Evolutionary conservation across 768 basidiomycete species (phyloP), one percentile per base, ranked within the genome.

Genomic region (Calvatia gigantea): DNA sequence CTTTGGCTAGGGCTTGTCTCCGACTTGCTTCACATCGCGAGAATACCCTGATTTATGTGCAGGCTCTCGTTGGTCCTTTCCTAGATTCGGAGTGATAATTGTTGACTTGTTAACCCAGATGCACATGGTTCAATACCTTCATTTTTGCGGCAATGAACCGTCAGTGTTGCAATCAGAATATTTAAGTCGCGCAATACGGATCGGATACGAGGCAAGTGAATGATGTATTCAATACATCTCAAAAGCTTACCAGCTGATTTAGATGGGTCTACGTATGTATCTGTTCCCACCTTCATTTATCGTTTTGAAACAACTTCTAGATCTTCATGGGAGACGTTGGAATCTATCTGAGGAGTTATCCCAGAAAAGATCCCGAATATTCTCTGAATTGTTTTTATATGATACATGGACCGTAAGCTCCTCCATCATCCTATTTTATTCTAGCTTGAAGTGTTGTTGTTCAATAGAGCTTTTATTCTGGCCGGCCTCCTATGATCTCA

Each of bases 341-440:
- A 77, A 81, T 27, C 71, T 89, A 4, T 71, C 75, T 15, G 71
- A 75, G 25, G 66, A 69, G 19, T 66, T 73, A 37, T 65, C 71
- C 15, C 72, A 82, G 56, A 71, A 75, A 52, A 80, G 87, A 15
- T 77, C 73, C 51, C 73, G 73, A 19, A 69, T 85, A 9, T 89
- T 88, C 64, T 91, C 87, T 85, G 80, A 85, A 45, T 65, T 89
- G n/a, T 88, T 85, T 62, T 60, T 73, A 23, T 64, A 80, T 27
- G 88, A 89, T 61, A 83, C 84, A 0, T 82, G 80, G 76, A 67
- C 79, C 35, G 88, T 89, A 61, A 44, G 70, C 60, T 28, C 14
- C 51, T 25, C 44, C 31, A 27, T 9, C 9, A 21, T 38, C 49
- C 19, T 11, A 19, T 50, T 14, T 19, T 27, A 12, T 23, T 12